These are phyloP conservation scores for Oryza meyeriana DNA, from an alignment of 176 grass and related monocot species.

Conservation along the genomic window DNA sequence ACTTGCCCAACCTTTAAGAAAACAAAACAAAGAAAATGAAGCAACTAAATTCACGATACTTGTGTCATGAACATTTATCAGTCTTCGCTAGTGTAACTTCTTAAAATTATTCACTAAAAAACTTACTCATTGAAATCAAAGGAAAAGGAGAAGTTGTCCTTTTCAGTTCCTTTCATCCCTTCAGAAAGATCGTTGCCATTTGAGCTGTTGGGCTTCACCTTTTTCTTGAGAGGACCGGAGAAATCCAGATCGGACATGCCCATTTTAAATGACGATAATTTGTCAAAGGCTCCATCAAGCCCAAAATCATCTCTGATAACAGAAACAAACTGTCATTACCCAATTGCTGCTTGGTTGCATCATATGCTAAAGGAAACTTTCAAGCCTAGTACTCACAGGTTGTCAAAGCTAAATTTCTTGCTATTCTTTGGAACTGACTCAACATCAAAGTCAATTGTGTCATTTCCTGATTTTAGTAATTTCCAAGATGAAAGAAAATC, in stretches of 20 bases:
- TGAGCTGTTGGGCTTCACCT: slow-evolving; percentile 45
- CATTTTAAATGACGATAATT: slow-evolving; percentile 79
- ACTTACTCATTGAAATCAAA: slow-evolving; percentile 95
- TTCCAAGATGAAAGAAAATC: slow-evolving; percentile 90
- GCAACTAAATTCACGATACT: slow-evolving; percentile 19
- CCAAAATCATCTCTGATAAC: slow-evolving; percentile 86
- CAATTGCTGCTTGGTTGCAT: slow-evolving; percentile 15
- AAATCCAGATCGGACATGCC: slow-evolving; percentile 88
- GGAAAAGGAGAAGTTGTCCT: slow-evolving; percentile 75
- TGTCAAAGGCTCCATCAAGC: slow-evolving; percentile 83
- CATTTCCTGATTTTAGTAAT: slow-evolving; percentile 54
- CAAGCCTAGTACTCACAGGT: slow-evolving; percentile 61
- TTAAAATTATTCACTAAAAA: background rate
- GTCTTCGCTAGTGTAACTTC: slow-evolving; percentile 33
- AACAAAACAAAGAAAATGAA: slow-evolving; percentile 43
- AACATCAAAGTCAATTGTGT: slow-evolving; percentile 65
- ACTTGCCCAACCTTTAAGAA: slow-evolving; percentile 71
- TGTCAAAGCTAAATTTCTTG: slow-evolving; percentile 84
- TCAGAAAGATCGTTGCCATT: slow-evolving; percentile 46
- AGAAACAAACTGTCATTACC: slow-evolving; percentile 22
- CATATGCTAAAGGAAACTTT: slow-evolving; percentile 9
- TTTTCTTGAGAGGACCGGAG: slow-evolving; percentile 77
- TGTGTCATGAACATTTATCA: background rate
- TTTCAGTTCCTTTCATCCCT: slow-evolving; percentile 59
- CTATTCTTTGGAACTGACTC: slow-evolving; percentile 53